Percentiles rank a stretch among this genome's conserved stretches.
Evolutionary conservation across 2,329 filamentous ascomycete species (phyloP).

Genomic region (Metarhizium brunneum): DNA sequence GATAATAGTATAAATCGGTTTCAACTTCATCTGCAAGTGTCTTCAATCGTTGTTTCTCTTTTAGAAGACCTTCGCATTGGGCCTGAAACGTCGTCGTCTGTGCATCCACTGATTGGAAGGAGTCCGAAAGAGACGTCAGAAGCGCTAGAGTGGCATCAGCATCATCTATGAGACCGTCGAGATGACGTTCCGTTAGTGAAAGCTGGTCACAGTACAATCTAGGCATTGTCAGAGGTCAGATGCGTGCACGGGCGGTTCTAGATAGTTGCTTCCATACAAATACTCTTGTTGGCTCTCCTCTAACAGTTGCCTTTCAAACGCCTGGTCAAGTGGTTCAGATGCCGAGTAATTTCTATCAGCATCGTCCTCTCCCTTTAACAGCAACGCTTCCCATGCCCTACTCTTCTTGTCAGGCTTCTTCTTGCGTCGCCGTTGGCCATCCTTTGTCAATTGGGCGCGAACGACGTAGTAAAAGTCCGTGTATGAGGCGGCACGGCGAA

Average conservation of each 20-base stretch:
- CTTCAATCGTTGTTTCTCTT: slow-evolving; percentile 71
- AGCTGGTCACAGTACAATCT: slow-evolving; percentile 77
- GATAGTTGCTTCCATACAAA: slow-evolving; percentile 43
- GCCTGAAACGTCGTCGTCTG: slow-evolving; percentile 91
- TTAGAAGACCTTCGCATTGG: slow-evolving; percentile 80
- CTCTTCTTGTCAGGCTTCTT: slow-evolving; percentile 27
- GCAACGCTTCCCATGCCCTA: slow-evolving; percentile 42
- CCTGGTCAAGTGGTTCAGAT: slow-evolving; percentile 12
- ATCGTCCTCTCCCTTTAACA: slow-evolving; percentile 6
- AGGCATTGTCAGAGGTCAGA: slow-evolving; percentile 17
- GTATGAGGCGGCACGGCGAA: slow-evolving; percentile 62
- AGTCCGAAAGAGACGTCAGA: slow-evolving; percentile 69
- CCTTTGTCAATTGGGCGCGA: slow-evolving; percentile 45
- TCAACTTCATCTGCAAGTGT: slow-evolving; percentile 75
- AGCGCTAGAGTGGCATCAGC: slow-evolving; percentile 68
- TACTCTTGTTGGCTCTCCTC: slow-evolving; percentile 82
- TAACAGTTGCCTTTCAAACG: slow-evolving; percentile 58
- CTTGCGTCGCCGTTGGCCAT: slow-evolving; percentile 30
- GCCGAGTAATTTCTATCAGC: slow-evolving; percentile 15
- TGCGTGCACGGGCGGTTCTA: not conserved
- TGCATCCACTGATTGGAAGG: slow-evolving; percentile 77
- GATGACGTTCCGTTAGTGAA: slow-evolving; percentile 68
- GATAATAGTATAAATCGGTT: slow-evolving; percentile 88
- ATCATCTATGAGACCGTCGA: slow-evolving; percentile 69
- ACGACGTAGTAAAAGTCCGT: slow-evolving; percentile 65